Base-by-base conservation (phyloP, 169 alveolate genomes). In the Cryptosporidium ryanae region DNA sequence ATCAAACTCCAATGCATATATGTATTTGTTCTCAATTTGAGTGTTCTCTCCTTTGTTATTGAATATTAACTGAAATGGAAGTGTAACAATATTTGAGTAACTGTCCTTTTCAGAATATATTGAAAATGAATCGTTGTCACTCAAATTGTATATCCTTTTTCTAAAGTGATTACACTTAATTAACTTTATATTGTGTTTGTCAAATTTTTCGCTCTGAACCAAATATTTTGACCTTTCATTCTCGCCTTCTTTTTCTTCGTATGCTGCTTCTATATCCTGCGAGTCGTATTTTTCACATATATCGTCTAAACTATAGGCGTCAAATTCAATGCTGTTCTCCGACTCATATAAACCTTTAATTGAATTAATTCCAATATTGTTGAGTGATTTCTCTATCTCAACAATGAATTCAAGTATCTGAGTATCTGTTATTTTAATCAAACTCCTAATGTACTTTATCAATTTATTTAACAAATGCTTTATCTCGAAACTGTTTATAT, bases 31-130 rank as follows among this genome's bases (percentile, higher is more conserved):
- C 8, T 38, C 46, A 38, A 38, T 6, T 10, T 38, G 3, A 18
- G 61, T 59, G 8, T 57, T 34, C 0, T 12, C 7, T 2, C 59
- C 64, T 23, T 76, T 38, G 3, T 29, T 59, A n/a, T 38, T 21
- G 44, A 43, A 76, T 59, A 6, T 76, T 29, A 76, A 27, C 59
- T 59, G 68, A 52, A 76, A 76, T 31, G 87, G 87, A 21, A 76
- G 63, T 21, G 63, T 76, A 23, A 76, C 31, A 25, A 63, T 10
- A 25, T 38, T 43, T 21, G 38, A 0, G 6, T 44, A 8, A 34
- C 32, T 8, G 17, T 21, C 3, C 6, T 12, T 29, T 17, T 76
- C 50, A 21, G 10, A 17, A 38, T 57, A 76, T 34, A 76, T 43
- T 17, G 71, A 59, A 44, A 61, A 55, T 10, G 87, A 59, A 15